Conservation (phyloP, 176 grass and related monocot species). For the Pontederia crassipes region DNA sequence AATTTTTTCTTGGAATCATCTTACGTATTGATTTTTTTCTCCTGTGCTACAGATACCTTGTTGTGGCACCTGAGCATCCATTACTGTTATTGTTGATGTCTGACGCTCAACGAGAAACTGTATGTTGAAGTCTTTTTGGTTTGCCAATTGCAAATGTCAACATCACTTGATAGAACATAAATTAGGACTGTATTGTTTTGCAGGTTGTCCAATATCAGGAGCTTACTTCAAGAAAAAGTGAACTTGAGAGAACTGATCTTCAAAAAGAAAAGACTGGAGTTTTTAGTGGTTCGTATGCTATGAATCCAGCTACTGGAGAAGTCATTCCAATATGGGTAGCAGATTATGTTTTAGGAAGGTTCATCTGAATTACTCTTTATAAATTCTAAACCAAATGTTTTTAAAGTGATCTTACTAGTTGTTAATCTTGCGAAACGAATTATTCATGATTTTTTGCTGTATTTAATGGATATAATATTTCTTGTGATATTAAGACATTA, state of each 20-base stretch:
- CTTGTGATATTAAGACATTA: too few species aligned
- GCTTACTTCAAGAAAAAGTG: conserved; percentile 73
- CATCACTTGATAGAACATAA: not conserved
- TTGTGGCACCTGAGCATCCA: conserved; percentile 76
- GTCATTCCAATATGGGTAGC: conserved; percentile 93
- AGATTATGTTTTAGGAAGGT: conserved; percentile 99
- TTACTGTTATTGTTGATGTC: conserved; percentile 57
- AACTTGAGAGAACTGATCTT: conserved; percentile 96
- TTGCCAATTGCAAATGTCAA: conserved; percentile 19
- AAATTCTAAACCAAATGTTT: not conserved
- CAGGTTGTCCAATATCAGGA: conserved; percentile 75
- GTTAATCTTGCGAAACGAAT: not conserved
- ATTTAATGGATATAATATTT: too few species aligned
- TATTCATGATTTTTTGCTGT: too few species aligned
- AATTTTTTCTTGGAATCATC: not conserved
- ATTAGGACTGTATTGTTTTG: not conserved
- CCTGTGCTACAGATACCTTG: conserved; percentile 66
- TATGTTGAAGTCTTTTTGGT: conserved; percentile 20
- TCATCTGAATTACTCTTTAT: conserved; percentile 23
- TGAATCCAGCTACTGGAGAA: conserved; percentile 77
- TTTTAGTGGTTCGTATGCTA: conserved; percentile 95
- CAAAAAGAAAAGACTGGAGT: conserved; percentile 97
- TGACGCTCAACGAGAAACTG: conserved; percentile 45
- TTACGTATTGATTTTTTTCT: not conserved
- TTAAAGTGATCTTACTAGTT: not conserved